Conservation (phyloP, 2,329 filamentous ascomycete genomes). For the Pseudopyrenochaeta lycopersici region DNA sequence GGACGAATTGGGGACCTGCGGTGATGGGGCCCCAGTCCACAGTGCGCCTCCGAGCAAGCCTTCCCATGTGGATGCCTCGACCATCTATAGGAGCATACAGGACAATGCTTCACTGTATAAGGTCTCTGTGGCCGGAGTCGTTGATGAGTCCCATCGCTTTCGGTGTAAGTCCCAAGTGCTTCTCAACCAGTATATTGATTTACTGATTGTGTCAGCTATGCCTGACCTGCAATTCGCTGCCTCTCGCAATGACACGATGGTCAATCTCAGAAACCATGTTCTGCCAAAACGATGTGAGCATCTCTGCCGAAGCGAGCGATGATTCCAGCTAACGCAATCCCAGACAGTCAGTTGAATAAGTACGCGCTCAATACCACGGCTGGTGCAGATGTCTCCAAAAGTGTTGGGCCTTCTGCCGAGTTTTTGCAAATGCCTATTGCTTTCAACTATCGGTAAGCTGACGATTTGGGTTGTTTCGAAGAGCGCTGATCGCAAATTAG, state of each 20-base stretch:
- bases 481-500: constrained; percentile 46
- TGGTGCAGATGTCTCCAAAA: constrained; percentile 68
- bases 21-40: background rate
- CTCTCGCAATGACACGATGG: constrained; percentile 72
- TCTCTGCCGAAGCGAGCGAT: background rate
- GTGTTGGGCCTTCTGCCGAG: constrained; percentile 81
- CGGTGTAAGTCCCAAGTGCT: constrained; percentile 62
- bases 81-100: constrained; percentile 69
- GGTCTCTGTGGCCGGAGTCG: constrained; percentile 74
- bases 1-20: constrained; percentile 37
- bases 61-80: constrained; percentile 30
- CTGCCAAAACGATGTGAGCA: constrained; percentile 73
- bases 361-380: constrained; percentile 62
- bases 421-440: constrained; percentile 78
- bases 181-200: background rate
- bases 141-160: constrained; percentile 86
- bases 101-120: constrained; percentile 75
- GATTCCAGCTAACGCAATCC: background rate
- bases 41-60: constrained; percentile 1
- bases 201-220: constrained; percentile 60
- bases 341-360: constrained; percentile 66
- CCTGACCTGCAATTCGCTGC: constrained; percentile 88
- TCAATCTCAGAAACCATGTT: constrained; percentile 74
- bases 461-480: background rate
- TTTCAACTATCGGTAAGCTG: constrained; percentile 66